Evolutionary conservation across 192 early-diverging fungal genomes (phyloP), one percentile per base, ranked within the genome.

Genomic region (Phlyctochytrium bullatum): DNA sequence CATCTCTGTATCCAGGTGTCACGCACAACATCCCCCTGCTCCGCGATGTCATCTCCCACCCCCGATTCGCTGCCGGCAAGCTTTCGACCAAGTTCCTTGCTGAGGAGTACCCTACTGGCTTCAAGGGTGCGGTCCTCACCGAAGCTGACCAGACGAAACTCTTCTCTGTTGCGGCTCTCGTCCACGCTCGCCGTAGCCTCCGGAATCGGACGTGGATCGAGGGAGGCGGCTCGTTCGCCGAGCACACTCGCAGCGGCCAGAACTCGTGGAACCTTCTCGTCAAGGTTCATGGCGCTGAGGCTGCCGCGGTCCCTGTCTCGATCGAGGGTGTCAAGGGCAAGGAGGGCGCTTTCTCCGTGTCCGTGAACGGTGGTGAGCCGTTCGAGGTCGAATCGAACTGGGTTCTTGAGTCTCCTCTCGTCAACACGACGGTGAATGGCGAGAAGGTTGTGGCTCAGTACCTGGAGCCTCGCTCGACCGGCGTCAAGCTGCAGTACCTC

Each of bases 1-100:
- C 27, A 14, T 14, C 27, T 57, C 27, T 57, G 27, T 14, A 14
- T 1, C 1, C 32, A 75, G 78, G 81, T 67, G 95, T 98, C 20
- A 95, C 92, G 1, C 93, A 95, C 82, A 98, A 98, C 74, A 92
- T 98, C 34, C 92, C 95, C 17, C 82, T 98, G 4, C 77, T 98
- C 70, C 89, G 92, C 33, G 92, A 94, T 61, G 92, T 98, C 31
- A 74, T 93, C 56, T 76, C 80, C 31, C 88, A 88, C 68, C 72
- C 83, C 10, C 82, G 87, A 29, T 98, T 96, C 75, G 72, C 58
- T 28, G 61, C 76, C 0, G 95, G 95, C 34, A 86, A 84, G 64
- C 86, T 92, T 67, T 87, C 89, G 3, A 98, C 95, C 29, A 83
- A 88, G 52, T 95, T 94, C 78, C 79, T 97, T 65, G 86, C 88